Evolutionary conservation across 331 rosid genomes (phyloP).

Genomic region (Dryas integrifolia): DNA sequence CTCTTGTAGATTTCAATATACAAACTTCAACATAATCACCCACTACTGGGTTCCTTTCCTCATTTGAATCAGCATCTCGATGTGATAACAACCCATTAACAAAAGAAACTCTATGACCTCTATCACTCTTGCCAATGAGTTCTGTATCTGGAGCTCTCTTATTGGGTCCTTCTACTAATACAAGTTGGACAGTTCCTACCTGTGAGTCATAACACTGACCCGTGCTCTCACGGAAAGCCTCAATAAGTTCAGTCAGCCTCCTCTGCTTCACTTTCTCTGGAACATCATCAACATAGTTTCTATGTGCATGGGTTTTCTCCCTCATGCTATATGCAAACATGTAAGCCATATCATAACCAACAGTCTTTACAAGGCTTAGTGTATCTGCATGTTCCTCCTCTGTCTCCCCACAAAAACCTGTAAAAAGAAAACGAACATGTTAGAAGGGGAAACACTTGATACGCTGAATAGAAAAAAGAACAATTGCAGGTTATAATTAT

Average conservation of each 20-base stretch:
- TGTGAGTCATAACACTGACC: conserved; percentile 78
- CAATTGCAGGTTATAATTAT: background rate
- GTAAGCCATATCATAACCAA: conserved; percentile 92
- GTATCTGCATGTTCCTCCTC: conserved; percentile 87
- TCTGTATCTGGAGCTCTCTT: conserved; percentile 85
- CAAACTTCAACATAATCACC: conserved; percentile 91
- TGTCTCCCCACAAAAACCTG: conserved; percentile 95
- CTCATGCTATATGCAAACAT: conserved; percentile 99
- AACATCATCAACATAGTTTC: conserved; percentile 82
- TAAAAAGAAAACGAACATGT: conserved; percentile 24
- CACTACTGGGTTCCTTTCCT: conserved; percentile 52
- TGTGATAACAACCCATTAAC: conserved; percentile 50
- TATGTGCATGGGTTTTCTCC: conserved; percentile 95
- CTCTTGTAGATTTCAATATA: conserved; percentile 71
- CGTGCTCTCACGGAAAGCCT: conserved; percentile 81
- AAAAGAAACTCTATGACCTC: conserved; percentile 82
- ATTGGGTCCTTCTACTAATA: conserved; percentile 89
- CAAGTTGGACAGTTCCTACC: conserved; percentile 75
- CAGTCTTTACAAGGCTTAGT: conserved; percentile 59
- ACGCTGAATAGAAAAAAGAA: background rate
- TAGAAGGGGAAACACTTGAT: background rate
- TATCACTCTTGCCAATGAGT: conserved; percentile 90
- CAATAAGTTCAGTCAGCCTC: conserved; percentile 84
- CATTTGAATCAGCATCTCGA: conserved; percentile 45
- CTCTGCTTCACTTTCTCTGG: conserved; percentile 89